Conservation (phyloP, 1,284 basidiomycete genomes). For the Caloboletus inedulis region DNA sequence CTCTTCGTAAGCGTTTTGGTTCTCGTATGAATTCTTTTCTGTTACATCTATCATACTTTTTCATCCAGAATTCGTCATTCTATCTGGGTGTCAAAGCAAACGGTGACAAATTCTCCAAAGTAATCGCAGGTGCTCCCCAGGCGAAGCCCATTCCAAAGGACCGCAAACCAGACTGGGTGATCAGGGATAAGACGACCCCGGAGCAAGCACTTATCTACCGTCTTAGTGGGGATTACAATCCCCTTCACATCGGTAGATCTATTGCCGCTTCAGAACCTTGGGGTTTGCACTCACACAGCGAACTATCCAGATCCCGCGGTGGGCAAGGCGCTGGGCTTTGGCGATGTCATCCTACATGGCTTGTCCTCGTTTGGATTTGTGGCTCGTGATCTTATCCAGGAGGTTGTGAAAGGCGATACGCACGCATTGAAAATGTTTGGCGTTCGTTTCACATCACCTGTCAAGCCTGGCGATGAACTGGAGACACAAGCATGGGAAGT, state of each 20-base stretch:
- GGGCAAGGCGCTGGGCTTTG: slow-evolving; percentile 70
- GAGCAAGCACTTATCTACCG: slow-evolving; percentile 80
- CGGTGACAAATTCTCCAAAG: slow-evolving; percentile 64
- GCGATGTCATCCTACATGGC: slow-evolving; percentile 82
- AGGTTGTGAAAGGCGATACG: slow-evolving; percentile 57
- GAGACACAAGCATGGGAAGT: slow-evolving; percentile 80
- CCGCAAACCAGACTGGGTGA: slow-evolving; percentile 64
- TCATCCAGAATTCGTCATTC: slow-evolving; percentile 61
- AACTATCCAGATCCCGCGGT: slow-evolving; percentile 59
- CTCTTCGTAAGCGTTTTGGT: slow-evolving; percentile 53
- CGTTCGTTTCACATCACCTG: slow-evolving; percentile 75
- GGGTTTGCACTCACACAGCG: not conserved
- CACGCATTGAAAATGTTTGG: slow-evolving; percentile 63
- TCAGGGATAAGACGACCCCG: slow-evolving; percentile 64
- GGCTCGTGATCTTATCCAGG: slow-evolving; percentile 67
- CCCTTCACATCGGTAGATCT: slow-evolving; percentile 70
- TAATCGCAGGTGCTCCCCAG: slow-evolving; percentile 63
- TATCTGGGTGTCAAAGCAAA: slow-evolving; percentile 74
- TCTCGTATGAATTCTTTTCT: not conserved
- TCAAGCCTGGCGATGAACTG: slow-evolving; percentile 74
- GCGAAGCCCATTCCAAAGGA: slow-evolving; percentile 67
- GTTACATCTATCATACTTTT: not conserved
- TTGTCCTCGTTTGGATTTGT: slow-evolving; percentile 74
- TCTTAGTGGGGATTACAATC: slow-evolving; percentile 83
- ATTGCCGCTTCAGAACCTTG: not conserved